Evolutionary conservation across 139 green algal genomes (phyloP).

Genomic region (Haematococcus sp.): DNA sequence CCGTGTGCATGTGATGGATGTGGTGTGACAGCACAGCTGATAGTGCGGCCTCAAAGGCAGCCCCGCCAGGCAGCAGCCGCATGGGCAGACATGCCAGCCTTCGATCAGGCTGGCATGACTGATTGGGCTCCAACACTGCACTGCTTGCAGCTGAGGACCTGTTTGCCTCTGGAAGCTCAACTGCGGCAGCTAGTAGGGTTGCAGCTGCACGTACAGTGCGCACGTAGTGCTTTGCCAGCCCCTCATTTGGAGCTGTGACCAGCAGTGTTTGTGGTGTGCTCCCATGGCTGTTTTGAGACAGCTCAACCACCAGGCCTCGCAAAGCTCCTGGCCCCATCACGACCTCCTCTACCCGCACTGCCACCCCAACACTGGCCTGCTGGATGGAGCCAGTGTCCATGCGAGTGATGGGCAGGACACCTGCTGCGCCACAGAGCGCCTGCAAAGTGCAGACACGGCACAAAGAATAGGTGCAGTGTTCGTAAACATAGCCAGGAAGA

Average conservation of each 20-base stretch:
- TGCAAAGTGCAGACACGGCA: background rate
- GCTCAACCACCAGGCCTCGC: background rate
- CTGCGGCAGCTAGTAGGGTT: slow-evolving; percentile 3
- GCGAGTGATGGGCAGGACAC: background rate
- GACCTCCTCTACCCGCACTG: background rate
- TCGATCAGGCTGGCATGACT: background rate
- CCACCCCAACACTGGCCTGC: background rate
- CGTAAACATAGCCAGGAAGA: background rate
- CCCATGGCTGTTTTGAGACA: background rate
- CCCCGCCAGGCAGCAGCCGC: slow-evolving; percentile 17
- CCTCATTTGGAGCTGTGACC: slow-evolving; percentile 13
- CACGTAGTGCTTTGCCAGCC: background rate
- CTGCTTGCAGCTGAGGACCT: background rate
- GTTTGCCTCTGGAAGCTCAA: too few species aligned
- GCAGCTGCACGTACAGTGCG: slow-evolving; percentile 6
- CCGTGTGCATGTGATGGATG: background rate
- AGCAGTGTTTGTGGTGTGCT: slow-evolving; percentile 12
- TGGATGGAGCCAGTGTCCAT: background rate
- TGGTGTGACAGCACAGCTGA: slow-evolving; percentile 2
- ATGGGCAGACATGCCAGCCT: background rate
- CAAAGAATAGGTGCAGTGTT: background rate
- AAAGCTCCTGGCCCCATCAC: background rate
- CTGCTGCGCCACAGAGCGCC: background rate
- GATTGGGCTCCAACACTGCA: too few species aligned
- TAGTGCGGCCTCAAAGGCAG: slow-evolving; percentile 10